Percentiles rank a stretch among this genome's conserved stretches.
Conservation (phyloP, 1,139 yeast genomes). For the Candida dubliniensis region DNA sequence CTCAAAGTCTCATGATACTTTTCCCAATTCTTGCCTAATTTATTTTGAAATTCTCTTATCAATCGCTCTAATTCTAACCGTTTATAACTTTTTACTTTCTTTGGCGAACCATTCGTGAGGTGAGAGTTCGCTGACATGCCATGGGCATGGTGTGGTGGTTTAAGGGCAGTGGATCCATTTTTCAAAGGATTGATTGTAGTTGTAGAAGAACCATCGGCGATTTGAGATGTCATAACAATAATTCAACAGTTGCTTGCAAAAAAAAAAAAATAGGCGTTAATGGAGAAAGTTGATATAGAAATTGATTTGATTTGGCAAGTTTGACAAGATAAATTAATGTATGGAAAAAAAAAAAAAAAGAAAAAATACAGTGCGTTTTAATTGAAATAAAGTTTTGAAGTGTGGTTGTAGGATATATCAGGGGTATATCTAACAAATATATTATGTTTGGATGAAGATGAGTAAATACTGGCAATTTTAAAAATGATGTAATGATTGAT, state of each 20-base stretch:
- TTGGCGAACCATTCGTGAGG: constrained; percentile 12
- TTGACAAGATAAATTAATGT: background rate
- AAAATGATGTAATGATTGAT: background rate
- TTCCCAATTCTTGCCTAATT: constrained; percentile 81
- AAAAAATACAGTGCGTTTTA: background rate
- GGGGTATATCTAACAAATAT: too few relatives aligned
- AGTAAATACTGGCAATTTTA: background rate
- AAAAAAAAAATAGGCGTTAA: background rate
- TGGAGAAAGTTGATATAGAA: too few relatives aligned
- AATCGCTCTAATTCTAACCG: constrained; percentile 72
- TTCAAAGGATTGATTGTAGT: background rate
- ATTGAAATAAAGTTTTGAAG: background rate
- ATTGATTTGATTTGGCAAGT: too few relatives aligned
- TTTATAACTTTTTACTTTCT: constrained; percentile 21
- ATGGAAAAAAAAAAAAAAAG: background rate
- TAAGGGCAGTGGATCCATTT: background rate
- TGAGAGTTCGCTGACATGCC: constrained; percentile 6
- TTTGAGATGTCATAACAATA: constrained; percentile 9
- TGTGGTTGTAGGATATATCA: background rate
- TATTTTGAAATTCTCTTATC: constrained; percentile 70
- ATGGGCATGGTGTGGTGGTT: constrained; percentile 3
- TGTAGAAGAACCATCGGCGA: background rate
- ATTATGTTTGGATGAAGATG: background rate
- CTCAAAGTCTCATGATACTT: constrained; percentile 79
- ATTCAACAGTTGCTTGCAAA: background rate